These are phyloP conservation scores for Choiromyces venosus DNA, from an alignment of 495 filamentous ascomycete genomes.

Conservation along the genomic window DNA sequence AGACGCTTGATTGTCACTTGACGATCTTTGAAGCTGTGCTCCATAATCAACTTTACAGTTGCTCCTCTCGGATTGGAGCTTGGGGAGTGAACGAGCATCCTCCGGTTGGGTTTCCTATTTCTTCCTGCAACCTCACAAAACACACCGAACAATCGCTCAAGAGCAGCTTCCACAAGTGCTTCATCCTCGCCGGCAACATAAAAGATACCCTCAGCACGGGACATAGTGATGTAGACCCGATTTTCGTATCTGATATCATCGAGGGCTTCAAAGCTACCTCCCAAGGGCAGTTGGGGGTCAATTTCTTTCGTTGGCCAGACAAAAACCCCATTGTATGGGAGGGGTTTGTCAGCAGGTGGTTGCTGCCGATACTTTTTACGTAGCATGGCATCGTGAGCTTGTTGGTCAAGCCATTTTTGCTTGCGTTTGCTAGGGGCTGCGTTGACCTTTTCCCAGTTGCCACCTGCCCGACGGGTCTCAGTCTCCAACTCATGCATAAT, in stretches of 20 bases:
- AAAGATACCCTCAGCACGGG: slow-evolving; percentile 19
- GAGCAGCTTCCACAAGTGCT: slow-evolving; percentile 21
- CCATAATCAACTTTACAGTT: slow-evolving; percentile 6
- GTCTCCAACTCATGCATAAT: slow-evolving; percentile 29
- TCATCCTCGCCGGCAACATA: slow-evolving; percentile 31
- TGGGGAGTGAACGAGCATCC: slow-evolving; percentile 30
- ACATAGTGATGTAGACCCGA: slow-evolving; percentile 30
- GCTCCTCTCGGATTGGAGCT: slow-evolving; percentile 10
- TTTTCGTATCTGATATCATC: slow-evolving; percentile 38
- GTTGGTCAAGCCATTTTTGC: slow-evolving; percentile 25
- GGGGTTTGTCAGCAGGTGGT: slow-evolving; percentile 15
- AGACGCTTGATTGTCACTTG: slow-evolving; percentile 35
- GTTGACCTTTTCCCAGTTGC: slow-evolving; percentile 27
- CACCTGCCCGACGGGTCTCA: neutral
- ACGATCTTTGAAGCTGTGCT: slow-evolving; percentile 26
- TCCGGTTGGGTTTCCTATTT: slow-evolving; percentile 28
- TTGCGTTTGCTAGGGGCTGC: slow-evolving; percentile 31
- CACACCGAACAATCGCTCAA: slow-evolving; percentile 32
- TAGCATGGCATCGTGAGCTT: slow-evolving; percentile 4
- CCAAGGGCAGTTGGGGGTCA: slow-evolving; percentile 29
- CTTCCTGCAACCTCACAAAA: slow-evolving; percentile 37
- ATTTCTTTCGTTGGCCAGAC: slow-evolving; percentile 32
- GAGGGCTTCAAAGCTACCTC: slow-evolving; percentile 28
- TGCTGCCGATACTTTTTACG: slow-evolving; percentile 23
- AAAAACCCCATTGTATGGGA: slow-evolving; percentile 33